These are phyloP conservation scores for Thelonectria olida DNA, from an alignment of 2,329 filamentous ascomycete genomes.

Conservation along the genomic window DNA sequence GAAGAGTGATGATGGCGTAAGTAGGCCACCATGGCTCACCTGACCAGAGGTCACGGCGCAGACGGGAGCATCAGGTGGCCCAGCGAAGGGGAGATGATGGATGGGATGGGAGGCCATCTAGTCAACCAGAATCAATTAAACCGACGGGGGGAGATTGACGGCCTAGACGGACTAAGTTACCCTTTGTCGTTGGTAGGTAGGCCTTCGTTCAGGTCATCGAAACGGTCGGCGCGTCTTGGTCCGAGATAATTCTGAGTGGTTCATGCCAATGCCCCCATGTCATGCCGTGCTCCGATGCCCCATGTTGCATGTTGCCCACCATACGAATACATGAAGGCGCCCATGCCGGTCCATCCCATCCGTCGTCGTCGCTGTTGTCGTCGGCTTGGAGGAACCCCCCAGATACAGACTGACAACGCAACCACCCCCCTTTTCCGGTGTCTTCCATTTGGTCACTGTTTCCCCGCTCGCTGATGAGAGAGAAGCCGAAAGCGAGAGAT, in stretches of 20 bases:
- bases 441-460: conserved; percentile 5
- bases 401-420: background rate
- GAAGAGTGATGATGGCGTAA: conserved; percentile 34
- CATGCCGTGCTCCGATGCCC: conserved; percentile 8
- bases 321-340: too few relatives aligned
- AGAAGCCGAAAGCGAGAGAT: conserved; percentile 10
- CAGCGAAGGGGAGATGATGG: conserved; percentile 9
- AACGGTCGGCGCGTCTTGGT: conserved; percentile 18
- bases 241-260: too few relatives aligned
- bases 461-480: background rate
- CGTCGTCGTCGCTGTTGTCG: too few relatives aligned
- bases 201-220: too few relatives aligned
- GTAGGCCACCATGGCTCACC: conserved; percentile 41
- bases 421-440: conserved; percentile 1
- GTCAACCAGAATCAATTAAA: conserved; percentile 25
- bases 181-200: background rate
- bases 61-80: conserved; percentile 40
- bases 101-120: conserved; percentile 4
- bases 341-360: background rate
- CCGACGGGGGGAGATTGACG: background rate
- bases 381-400: background rate
- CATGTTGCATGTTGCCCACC: background rate
- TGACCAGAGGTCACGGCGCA: conserved; percentile 40
- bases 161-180: conserved; percentile 4
- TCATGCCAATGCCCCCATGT: conserved; percentile 18